Percentiles rank a stretch among this genome's conserved stretches.
phyloP scores from a whole-genome alignment of 768 basidiomycete genomes.

The Chalciporus sphaerocephalus region DNA sequence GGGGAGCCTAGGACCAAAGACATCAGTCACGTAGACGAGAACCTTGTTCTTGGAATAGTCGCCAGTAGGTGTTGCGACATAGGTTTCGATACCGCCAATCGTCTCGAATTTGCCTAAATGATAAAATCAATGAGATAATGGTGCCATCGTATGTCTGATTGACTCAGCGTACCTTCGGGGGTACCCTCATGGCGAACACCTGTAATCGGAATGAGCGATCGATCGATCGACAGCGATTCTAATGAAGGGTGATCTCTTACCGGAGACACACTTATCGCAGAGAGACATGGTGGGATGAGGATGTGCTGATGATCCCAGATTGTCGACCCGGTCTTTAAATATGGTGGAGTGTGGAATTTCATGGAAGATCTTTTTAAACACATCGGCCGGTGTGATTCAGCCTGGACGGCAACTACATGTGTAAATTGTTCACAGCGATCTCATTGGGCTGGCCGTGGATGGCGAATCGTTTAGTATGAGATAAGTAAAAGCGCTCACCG shows the following conservation, averaged over 20 bases:
- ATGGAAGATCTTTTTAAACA: background rate
- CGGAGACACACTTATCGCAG: conserved; percentile 53
- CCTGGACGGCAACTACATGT: conserved; percentile 1
- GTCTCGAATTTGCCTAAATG: conserved; percentile 44
- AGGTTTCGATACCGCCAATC: conserved; percentile 46
- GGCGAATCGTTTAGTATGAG: too few species aligned
- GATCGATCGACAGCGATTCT: background rate
- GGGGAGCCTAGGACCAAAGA: conserved; percentile 45
- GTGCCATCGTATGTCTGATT: background rate
- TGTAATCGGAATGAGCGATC: conserved; percentile 1
- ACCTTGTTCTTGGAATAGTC: conserved; percentile 55
- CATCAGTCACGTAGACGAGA: conserved; percentile 50
- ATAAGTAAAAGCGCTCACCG: too few species aligned
- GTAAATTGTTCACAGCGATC: background rate
- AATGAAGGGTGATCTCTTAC: conserved; percentile 28
- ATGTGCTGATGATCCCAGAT: background rate
- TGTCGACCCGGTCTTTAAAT: conserved; percentile 12
- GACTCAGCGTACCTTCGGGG: conserved; percentile 34
- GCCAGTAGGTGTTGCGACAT: conserved; percentile 49
- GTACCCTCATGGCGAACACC: conserved; percentile 51
- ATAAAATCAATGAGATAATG: background rate
- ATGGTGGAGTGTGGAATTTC: background rate
- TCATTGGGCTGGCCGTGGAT: too few species aligned
- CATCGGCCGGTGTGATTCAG: background rate
- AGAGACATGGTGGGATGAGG: conserved; percentile 39